These are phyloP conservation scores for Jatropha curcas DNA, from an alignment of 345 rosid species.

Conservation along the genomic window DNA sequence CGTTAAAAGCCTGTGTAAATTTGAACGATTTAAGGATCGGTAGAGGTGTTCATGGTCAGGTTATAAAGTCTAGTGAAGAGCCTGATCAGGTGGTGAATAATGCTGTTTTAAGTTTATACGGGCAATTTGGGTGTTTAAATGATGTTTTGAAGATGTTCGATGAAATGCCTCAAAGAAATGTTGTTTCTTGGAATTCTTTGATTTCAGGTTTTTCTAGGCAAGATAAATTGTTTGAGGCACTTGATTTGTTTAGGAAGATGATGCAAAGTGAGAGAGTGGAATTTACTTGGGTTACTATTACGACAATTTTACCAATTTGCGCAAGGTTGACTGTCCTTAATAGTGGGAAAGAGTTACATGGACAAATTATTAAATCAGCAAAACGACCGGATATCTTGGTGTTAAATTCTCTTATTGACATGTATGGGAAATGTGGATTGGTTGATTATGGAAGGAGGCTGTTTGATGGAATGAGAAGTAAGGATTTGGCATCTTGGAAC, in stretches of 20 bases:
- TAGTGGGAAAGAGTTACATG: conserved; percentile 45
- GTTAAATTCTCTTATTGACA: conserved; percentile 27
- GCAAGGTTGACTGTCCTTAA: conserved; percentile 34
- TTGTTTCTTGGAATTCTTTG: conserved; percentile 26
- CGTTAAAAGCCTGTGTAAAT: conserved; percentile 43
- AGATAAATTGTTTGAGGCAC: conserved; percentile 26
- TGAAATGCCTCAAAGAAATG: conserved; percentile 23
- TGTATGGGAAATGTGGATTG: conserved; percentile 26
- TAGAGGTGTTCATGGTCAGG: conserved; percentile 45
- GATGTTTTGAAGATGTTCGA: conserved; percentile 33
- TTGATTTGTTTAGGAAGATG: conserved; percentile 38
- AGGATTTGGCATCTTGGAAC: conserved; percentile 49
- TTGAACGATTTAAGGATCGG: conserved; percentile 31
- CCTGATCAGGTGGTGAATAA: conserved; percentile 53
- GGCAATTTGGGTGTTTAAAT: conserved; percentile 27
- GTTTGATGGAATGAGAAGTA: conserved; percentile 15
- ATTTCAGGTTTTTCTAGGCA: conserved; percentile 14
- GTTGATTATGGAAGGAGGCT: conserved; percentile 1
- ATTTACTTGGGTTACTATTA: conserved; percentile 48
- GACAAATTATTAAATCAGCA: conserved; percentile 34
- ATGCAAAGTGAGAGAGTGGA: conserved; percentile 42
- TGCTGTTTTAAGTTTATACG: conserved; percentile 29
- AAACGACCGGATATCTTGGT: conserved; percentile 37
- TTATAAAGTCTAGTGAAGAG: conserved; percentile 36
- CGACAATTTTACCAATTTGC: conserved; percentile 40